These are phyloP conservation scores for Fusarium chlamydosporum DNA, from an alignment of 2,329 filamentous ascomycete genomes.

Conservation along the genomic window DNA sequence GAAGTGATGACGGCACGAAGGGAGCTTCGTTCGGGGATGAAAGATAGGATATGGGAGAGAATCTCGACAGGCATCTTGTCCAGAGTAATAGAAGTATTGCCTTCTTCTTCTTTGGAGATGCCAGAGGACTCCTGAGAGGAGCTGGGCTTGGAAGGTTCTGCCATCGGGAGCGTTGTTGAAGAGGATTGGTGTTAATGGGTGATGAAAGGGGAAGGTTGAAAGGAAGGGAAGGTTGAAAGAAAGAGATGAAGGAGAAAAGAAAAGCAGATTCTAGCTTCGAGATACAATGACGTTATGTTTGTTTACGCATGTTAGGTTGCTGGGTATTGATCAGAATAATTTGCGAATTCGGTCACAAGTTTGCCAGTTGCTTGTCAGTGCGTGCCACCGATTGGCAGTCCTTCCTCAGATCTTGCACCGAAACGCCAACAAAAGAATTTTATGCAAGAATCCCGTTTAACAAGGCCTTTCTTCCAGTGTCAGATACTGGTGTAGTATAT, in stretches of 20 bases:
- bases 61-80: constrained; percentile 2
- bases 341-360: background rate
- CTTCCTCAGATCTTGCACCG: background rate
- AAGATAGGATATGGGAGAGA: constrained; percentile 20
- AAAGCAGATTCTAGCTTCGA: no score
- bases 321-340: background rate
- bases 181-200: fast-evolving
- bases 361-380: background rate
- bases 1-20: constrained; percentile 5
- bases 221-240: no score
- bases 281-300: background rate
- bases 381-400: background rate
- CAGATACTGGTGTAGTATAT: no score
- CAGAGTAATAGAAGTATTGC: background rate
- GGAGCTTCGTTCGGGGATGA: constrained; percentile 7
- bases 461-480: no score
- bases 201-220: no score
- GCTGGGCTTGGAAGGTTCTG: background rate
- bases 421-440: no score
- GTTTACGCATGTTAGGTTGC: background rate
- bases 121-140: background rate
- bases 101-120: background rate
- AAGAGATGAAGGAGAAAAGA: background rate
- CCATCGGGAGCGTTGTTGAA: constrained; percentile 14
- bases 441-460: no score